phyloP scores from a whole-genome alignment of 2,329 filamentous ascomycete species.

The Epichloe festucae region DNA sequence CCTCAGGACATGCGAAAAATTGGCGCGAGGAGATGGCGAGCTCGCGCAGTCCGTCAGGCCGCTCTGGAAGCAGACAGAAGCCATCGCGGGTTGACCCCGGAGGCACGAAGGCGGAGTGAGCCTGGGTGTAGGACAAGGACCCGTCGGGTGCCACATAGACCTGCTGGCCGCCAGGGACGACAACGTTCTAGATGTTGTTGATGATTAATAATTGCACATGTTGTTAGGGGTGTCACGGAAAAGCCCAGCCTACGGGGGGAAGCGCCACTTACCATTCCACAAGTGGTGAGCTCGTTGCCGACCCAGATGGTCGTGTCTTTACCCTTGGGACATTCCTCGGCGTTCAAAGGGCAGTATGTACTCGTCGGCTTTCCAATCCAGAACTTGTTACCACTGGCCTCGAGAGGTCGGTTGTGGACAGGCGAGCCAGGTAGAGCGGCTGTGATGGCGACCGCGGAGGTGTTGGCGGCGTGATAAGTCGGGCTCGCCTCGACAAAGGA shows the following conservation, averaged over 20 bases:
- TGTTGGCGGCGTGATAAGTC: background rate
- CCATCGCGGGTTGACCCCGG: background rate
- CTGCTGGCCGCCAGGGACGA: background rate
- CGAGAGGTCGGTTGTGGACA: background rate
- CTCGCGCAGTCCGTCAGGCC: background rate
- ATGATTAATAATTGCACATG: constrained; percentile 3
- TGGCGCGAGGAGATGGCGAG: background rate
- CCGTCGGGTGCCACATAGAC: background rate
- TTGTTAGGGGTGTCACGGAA: background rate
- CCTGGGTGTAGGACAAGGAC: background rate
- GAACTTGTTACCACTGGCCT: background rate
- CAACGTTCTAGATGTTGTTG: constrained; percentile 10
- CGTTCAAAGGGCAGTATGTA: background rate
- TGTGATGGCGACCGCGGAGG: background rate
- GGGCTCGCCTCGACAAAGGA: background rate
- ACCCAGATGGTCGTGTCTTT: background rate
- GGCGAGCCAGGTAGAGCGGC: background rate
- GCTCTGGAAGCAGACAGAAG: background rate
- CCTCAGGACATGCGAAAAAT: background rate
- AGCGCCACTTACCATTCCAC: background rate
- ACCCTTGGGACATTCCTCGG: background rate
- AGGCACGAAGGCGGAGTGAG: background rate
- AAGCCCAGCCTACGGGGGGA: too few relatives aligned
- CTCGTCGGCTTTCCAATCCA: background rate
- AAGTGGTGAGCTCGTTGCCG: background rate